Percentiles rank a stretch among this genome's conserved stretches.
phyloP scores from a whole-genome alignment of 352 stramenopile species.

The Phytophthora meadii region DNA sequence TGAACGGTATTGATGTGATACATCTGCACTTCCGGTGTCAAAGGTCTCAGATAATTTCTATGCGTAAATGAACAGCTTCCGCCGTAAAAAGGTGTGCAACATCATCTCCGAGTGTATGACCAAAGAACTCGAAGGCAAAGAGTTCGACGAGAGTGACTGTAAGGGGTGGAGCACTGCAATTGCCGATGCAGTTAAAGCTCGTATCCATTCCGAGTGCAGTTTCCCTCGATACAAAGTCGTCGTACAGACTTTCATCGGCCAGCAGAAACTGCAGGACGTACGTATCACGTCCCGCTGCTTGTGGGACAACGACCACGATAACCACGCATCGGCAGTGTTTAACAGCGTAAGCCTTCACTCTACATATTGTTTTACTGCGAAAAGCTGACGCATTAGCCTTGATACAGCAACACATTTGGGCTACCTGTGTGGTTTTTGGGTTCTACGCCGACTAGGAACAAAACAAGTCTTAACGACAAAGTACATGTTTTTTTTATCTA shows the following conservation, averaged over 20 bases:
- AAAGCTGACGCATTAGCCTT: constrained; percentile 2
- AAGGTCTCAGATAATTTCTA: not conserved
- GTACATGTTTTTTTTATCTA: constrained; percentile 49
- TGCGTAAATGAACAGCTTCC: constrained; percentile 51
- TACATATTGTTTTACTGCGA: not conserved
- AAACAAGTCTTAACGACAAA: constrained; percentile 25
- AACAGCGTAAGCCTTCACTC: constrained; percentile 70
- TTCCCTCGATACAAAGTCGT: constrained; percentile 94
- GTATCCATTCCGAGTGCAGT: constrained; percentile 68
- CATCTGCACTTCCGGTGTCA: not conserved
- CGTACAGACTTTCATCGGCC: constrained; percentile 94
- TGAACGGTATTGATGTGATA: constrained; percentile 52
- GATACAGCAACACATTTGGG: constrained; percentile 87
- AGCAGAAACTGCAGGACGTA: constrained; percentile 94
- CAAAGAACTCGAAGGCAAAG: constrained; percentile 73
- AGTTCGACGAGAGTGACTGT: constrained; percentile 77
- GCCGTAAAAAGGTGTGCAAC: constrained; percentile 72
- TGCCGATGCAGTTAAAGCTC: constrained; percentile 67
- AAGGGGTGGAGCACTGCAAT: constrained; percentile 73
- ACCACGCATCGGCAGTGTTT: constrained; percentile 91
- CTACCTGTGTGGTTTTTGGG: constrained; percentile 90
- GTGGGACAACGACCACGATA: constrained; percentile 94
- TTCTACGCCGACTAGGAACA: constrained; percentile 87
- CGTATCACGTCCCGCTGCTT: constrained; percentile 93
- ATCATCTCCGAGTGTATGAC: constrained; percentile 78